phyloP scores from a whole-genome alignment of 257 asterid species.

The Salvia splendens region DNA sequence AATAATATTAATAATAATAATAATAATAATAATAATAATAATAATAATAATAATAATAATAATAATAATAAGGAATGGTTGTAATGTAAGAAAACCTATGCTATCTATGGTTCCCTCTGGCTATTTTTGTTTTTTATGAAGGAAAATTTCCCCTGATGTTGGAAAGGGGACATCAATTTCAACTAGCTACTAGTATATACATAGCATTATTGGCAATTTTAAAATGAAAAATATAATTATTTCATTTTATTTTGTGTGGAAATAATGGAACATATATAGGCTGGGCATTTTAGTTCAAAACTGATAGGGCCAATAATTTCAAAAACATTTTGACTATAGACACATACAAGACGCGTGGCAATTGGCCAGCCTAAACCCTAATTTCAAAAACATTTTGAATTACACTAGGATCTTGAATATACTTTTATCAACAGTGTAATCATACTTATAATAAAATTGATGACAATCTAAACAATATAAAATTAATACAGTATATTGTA shows the following conservation, averaged over 20 bases:
- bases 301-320: background rate
- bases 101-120: slow-evolving; percentile 27
- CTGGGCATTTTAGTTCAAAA: background rate
- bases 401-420: no score
- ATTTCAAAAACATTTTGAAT: no score
- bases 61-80: slow-evolving; percentile 27
- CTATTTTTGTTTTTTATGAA: slow-evolving; percentile 5
- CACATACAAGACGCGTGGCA: background rate
- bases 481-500: no score
- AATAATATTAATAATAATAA: no score
- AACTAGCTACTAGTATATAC: no score
- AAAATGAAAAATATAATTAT: background rate
- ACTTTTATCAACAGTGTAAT: no score
- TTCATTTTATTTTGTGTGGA: background rate
- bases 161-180: slow-evolving; percentile 28
- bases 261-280: background rate
- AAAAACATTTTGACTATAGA: no score
- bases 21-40: no score
- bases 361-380: no score
- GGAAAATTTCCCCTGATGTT: slow-evolving; percentile 20
- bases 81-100: slow-evolving; percentile 28
- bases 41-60: no score
- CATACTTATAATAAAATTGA: no score
- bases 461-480: no score
- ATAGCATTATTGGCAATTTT: background rate